phyloP scores from a whole-genome alignment of 2,329 filamentous ascomycete genomes.

The Colletotrichum eremochloae region DNA sequence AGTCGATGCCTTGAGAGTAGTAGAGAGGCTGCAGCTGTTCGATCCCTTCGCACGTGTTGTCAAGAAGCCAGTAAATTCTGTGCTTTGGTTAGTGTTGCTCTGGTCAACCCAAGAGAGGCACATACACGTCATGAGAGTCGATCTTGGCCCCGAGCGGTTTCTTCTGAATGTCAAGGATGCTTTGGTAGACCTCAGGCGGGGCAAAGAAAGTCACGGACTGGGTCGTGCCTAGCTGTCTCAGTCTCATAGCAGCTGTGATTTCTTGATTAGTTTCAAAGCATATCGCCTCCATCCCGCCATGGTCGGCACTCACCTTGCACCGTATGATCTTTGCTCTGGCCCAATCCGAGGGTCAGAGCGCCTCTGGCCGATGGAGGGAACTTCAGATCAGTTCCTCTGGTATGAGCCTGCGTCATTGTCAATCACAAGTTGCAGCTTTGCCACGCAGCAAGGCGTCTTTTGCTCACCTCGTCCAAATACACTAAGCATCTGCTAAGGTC shows the following conservation, averaged over 20 bases:
- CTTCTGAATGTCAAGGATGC: slow-evolving; percentile 63
- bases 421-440: neutral
- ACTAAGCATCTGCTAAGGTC: slow-evolving; percentile 66
- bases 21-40: slow-evolving; percentile 72
- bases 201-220: slow-evolving; percentile 70
- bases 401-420: slow-evolving; percentile 60
- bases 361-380: slow-evolving; percentile 61
- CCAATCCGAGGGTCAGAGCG: slow-evolving; percentile 68
- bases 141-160: slow-evolving; percentile 48
- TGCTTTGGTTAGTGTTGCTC: neutral
- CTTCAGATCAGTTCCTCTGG: slow-evolving; percentile 71
- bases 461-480: slow-evolving; percentile 66
- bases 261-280: neutral
- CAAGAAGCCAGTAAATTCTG: slow-evolving; percentile 67
- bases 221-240: slow-evolving; percentile 68
- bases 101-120: neutral
- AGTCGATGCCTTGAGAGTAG: slow-evolving; percentile 71
- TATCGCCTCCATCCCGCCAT: too few relatives aligned
- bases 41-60: slow-evolving; percentile 72
- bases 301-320: slow-evolving; percentile 64
- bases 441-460: too few relatives aligned
- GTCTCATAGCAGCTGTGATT: slow-evolving; percentile 71
- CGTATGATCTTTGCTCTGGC: slow-evolving; percentile 71
- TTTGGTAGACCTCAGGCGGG: slow-evolving; percentile 72
- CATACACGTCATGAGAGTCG: slow-evolving; percentile 63